phyloP scores from a whole-genome alignment of 768 basidiomycete genomes.

The Gloeostereum incarnatum region DNA sequence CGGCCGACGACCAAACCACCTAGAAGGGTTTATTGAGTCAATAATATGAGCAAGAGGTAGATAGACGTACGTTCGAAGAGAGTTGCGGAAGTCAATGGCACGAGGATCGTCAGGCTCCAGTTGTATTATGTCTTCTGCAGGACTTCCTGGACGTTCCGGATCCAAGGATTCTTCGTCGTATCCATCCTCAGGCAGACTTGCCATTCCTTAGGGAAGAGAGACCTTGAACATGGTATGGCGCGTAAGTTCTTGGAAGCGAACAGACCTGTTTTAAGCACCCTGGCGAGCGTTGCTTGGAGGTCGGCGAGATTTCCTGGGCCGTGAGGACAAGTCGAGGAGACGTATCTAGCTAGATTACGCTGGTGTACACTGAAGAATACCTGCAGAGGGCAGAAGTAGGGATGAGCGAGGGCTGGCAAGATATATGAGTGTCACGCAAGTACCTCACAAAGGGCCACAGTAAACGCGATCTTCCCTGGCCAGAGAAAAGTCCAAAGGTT shows the following conservation, averaged over 20 bases:
- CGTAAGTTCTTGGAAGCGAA: no score
- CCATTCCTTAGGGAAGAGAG: no score
- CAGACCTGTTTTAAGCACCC: conserved; percentile 60
- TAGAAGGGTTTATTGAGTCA: conserved; percentile 5
- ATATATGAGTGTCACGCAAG: conserved; percentile 8
- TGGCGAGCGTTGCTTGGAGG: conserved; percentile 47
- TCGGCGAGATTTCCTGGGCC: conserved; percentile 40
- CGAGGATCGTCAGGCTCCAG: conserved; percentile 60
- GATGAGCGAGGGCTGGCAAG: background rate
- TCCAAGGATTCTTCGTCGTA: conserved; percentile 47
- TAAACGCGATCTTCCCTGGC: conserved; percentile 29
- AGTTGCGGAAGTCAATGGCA: conserved; percentile 64
- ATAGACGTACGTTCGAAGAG: conserved; percentile 42
- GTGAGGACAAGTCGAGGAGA: conserved; percentile 36
- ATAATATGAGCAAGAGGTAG: conserved; percentile 6
- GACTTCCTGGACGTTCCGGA: conserved; percentile 44
- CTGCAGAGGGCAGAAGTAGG: conserved; percentile 21
- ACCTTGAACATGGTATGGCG: no score
- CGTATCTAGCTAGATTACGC: conserved; percentile 33
- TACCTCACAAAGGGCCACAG: conserved; percentile 53
- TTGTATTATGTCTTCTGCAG: conserved; percentile 45
- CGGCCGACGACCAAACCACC: conserved; percentile 66
- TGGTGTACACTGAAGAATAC: conserved; percentile 66
- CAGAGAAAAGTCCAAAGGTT: conserved; percentile 31
- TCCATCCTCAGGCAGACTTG: conserved; percentile 38